phyloP scores from a whole-genome alignment of 805 yeast species.

The Saturnispora sekii region DNA sequence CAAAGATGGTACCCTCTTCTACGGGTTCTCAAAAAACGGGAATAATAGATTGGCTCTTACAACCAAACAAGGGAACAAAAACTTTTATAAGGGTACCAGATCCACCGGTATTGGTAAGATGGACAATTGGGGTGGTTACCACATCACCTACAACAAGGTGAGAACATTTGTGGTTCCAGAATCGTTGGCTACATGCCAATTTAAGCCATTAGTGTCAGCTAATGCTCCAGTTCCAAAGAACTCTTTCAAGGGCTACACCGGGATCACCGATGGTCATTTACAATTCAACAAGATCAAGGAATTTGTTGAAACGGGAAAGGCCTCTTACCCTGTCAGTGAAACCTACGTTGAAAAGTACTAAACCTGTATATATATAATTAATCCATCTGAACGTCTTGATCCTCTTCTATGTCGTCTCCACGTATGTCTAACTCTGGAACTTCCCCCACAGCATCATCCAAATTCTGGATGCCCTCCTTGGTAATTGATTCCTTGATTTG shows the following conservation, averaged over 20 bases:
- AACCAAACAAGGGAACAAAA: conserved; percentile 90
- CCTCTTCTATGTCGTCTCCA: conserved; percentile 4
- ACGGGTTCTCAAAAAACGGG: conserved; percentile 71
- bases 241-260: conserved; percentile 54
- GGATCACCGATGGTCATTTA: conserved; percentile 62
- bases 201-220: conserved; percentile 73
- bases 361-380: conserved; percentile 5
- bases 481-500: conserved; percentile 4
- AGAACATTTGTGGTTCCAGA: conserved; percentile 84
- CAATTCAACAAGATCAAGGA: conserved; percentile 65
- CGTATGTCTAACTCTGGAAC: conserved; percentile 1
- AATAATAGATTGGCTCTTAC: conserved; percentile 77
- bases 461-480: not conserved
- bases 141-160: conserved; percentile 75
- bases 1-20: conserved; percentile 75
- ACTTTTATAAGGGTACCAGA: conserved; percentile 92
- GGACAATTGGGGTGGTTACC: conserved; percentile 49
- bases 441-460: conserved; percentile 3
- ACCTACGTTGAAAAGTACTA: conserved; percentile 27
- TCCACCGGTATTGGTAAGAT: conserved; percentile 86
- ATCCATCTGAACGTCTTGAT: not conserved
- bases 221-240: conserved; percentile 63
- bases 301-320: conserved; percentile 63
- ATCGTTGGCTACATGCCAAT: conserved; percentile 19
- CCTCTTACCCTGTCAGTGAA: conserved; percentile 28